Conservation (phyloP, 306 rosid genomes). For the Fragaria vesca region DNA sequence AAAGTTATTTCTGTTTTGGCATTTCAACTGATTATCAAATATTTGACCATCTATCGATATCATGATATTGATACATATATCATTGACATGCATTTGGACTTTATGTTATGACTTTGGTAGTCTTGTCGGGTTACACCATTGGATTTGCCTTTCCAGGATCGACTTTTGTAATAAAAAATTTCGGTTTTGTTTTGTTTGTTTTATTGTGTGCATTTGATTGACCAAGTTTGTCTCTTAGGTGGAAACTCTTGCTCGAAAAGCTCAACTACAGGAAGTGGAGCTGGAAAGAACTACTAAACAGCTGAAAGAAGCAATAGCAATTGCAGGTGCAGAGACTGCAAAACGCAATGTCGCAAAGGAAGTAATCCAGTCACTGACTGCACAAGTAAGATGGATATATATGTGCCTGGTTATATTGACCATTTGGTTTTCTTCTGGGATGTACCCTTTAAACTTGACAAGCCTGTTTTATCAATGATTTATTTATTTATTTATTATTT, state of each 20-base stretch:
- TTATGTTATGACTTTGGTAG: background rate
- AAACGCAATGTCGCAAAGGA: constrained; percentile 96
- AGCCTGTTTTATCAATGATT: background rate
- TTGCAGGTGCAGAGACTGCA: constrained; percentile 86
- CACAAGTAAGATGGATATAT: constrained; percentile 63
- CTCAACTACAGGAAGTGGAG: constrained; percentile 87
- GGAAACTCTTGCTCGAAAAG: constrained; percentile 82
- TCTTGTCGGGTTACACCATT: background rate
- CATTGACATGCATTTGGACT: background rate
- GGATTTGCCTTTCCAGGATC: background rate
- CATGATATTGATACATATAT: background rate
- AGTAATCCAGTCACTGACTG: constrained; percentile 96
- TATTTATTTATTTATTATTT: no score
- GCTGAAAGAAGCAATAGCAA: constrained; percentile 87
- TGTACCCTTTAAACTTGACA: background rate
- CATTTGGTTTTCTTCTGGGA: background rate
- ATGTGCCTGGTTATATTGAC: background rate
- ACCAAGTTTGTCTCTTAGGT: constrained; percentile 49
- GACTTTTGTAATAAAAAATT: constrained; percentile 12
- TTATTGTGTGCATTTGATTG: constrained; percentile 25
- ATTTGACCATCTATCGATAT: background rate
- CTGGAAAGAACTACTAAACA: constrained; percentile 90
- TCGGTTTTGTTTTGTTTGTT: constrained; percentile 28
- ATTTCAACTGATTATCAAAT: background rate
- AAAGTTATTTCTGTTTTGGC: background rate